phyloP scores from a whole-genome alignment of 805 yeast genomes.

The Kregervanrija pseudodelftensis region DNA sequence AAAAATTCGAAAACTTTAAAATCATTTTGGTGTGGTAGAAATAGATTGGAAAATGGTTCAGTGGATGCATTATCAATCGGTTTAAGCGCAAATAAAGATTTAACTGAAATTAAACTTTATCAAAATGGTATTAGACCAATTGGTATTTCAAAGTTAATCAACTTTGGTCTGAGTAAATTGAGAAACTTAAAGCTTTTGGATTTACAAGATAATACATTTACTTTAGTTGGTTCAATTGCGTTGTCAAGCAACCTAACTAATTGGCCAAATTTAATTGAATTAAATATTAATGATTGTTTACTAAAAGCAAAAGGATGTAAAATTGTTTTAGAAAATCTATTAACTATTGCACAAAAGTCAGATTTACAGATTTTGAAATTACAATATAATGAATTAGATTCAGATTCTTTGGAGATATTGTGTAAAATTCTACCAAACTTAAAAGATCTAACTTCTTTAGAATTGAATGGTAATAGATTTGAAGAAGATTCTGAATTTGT shows the following conservation, averaged over 20 bases:
- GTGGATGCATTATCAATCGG: constrained; percentile 79
- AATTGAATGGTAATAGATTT: constrained; percentile 89
- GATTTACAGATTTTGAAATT: constrained; percentile 56
- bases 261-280: constrained; percentile 69
- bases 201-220: constrained; percentile 93
- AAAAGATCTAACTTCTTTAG: constrained; percentile 57
- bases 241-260: constrained; percentile 51
- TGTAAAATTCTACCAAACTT: constrained; percentile 47
- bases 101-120: constrained; percentile 69
- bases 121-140: constrained; percentile 97
- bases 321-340: constrained; percentile 42
- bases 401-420: constrained; percentile 53
- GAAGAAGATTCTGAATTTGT: constrained; percentile 78
- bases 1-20: constrained; percentile 44
- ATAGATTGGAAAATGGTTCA: constrained; percentile 94
- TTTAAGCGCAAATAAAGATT: constrained; percentile 62
- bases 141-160: constrained; percentile 72
- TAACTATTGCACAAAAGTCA: constrained; percentile 22
- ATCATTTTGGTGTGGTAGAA: constrained; percentile 94
- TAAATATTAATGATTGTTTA: constrained; percentile 85
- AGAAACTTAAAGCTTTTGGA: constrained; percentile 62
- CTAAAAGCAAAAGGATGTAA: constrained; percentile 73
- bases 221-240: constrained; percentile 55
- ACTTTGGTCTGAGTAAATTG: constrained; percentile 62
- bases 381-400: constrained; percentile 84